Evolutionary conservation across 192 early-diverging fungal species (phyloP).

Genomic region (Backusella circina): DNA sequence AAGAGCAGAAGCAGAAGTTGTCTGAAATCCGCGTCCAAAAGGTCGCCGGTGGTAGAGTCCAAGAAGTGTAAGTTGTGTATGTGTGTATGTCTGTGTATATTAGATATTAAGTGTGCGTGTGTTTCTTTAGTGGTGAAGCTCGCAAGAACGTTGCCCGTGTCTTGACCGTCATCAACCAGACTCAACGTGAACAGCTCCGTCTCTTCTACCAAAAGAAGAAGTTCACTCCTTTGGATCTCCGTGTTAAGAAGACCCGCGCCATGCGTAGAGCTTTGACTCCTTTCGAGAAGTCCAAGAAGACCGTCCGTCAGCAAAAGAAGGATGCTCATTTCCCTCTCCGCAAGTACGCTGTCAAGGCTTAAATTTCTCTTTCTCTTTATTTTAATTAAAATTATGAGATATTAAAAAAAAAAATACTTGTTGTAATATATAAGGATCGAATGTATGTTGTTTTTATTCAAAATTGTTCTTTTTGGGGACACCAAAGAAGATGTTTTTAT

Average conservation of each 20-base stretch:
- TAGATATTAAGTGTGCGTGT: constrained; percentile 1
- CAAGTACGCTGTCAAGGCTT: constrained; percentile 89
- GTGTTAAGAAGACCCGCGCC: constrained; percentile 98
- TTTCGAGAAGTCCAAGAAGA: constrained; percentile 77
- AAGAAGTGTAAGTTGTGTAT: constrained; percentile 7
- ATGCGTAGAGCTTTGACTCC: constrained; percentile 92
- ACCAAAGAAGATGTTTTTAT: background rate
- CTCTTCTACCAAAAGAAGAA: constrained; percentile 94
- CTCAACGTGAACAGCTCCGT: constrained; percentile 85
- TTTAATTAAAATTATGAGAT: background rate
- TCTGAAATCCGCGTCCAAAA: constrained; percentile 92
- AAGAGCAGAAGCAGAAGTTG: constrained; percentile 94
- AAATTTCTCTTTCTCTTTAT: constrained; percentile 31
- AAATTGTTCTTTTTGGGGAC: too few species aligned
- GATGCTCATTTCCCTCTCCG: constrained; percentile 85
- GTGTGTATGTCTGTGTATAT: too few species aligned
- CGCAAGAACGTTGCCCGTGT: constrained; percentile 95
- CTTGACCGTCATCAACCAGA: constrained; percentile 94
- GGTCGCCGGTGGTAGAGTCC: constrained; percentile 39
- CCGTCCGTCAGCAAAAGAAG: constrained; percentile 88
- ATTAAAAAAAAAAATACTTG: background rate
- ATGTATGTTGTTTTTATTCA: too few species aligned
- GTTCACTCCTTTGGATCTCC: constrained; percentile 94
- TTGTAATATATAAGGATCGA: background rate
- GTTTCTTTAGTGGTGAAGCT: constrained; percentile 60